Conservation (phyloP, 306 rosid species). For the Prunus davidiana region DNA sequence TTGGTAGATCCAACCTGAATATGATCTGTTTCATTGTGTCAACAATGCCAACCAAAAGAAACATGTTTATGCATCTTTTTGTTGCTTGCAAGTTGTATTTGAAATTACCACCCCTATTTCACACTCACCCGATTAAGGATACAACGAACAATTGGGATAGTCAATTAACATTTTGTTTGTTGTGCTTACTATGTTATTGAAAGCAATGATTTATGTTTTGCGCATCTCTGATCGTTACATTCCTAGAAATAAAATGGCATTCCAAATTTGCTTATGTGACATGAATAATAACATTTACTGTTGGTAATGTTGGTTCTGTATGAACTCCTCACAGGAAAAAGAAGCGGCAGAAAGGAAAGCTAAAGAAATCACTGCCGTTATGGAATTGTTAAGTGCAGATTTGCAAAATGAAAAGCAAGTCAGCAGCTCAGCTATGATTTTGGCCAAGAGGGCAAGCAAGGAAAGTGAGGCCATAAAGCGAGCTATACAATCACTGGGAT, state of each 20-base stretch:
- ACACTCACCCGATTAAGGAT: background rate
- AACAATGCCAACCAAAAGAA: background rate
- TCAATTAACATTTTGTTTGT: background rate
- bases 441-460: constrained; percentile 54
- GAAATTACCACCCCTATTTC: background rate
- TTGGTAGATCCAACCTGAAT: background rate
- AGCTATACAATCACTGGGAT: constrained; percentile 84
- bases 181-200: background rate
- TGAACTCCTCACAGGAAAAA: constrained; percentile 59
- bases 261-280: background rate
- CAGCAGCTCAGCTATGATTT: constrained; percentile 57
- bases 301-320: background rate
- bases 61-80: background rate
- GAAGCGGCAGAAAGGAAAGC: constrained; percentile 77
- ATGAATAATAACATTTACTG: background rate
- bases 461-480: constrained; percentile 77
- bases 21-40: background rate
- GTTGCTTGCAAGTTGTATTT: background rate
- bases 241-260: background rate
- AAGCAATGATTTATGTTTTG: background rate
- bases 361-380: constrained; percentile 44
- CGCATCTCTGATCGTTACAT: background rate
- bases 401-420: constrained; percentile 57
- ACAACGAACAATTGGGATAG: background rate
- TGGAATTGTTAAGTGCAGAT: constrained; percentile 68